Percentiles rank a stretch among this genome's conserved stretches.
phyloP scores from a whole-genome alignment of 2,329 filamentous ascomycete species.

The Colletotrichum sp. region DNA sequence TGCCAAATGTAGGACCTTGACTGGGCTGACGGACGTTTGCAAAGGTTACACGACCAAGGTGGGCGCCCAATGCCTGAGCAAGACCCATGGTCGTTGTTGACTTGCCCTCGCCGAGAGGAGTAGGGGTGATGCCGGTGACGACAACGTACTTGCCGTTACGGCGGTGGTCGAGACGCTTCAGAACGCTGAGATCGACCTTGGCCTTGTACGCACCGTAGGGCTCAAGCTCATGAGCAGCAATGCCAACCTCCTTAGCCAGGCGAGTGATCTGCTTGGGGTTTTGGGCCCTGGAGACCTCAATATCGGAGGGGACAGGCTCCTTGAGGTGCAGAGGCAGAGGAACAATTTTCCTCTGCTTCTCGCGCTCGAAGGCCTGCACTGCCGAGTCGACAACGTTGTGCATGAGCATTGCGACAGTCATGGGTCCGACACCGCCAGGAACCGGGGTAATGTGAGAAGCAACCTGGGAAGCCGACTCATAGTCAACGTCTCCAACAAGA shows the following conservation, averaged over 20 bases:
- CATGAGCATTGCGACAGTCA: constrained; percentile 98
- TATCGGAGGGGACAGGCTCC: constrained; percentile 91
- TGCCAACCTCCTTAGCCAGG: constrained; percentile 85
- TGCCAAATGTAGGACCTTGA: constrained; percentile 97
- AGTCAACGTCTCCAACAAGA: constrained; percentile 95
- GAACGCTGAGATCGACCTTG: constrained; percentile 83
- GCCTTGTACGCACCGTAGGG: constrained; percentile 95
- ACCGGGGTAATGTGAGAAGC: constrained; percentile 95
- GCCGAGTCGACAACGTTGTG: constrained; percentile 94
- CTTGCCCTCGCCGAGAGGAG: constrained; percentile 95
- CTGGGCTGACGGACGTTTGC: constrained; percentile 97
- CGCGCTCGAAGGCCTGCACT: constrained; percentile 78
- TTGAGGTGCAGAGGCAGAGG: constrained; percentile 84
- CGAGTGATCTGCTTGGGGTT: constrained; percentile 89
- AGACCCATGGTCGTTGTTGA: constrained; percentile 97
- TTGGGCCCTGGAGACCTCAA: constrained; percentile 87
- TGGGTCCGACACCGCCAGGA: constrained; percentile 94
- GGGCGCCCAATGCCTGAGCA: constrained; percentile 88
- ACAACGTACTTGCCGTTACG: constrained; percentile 89
- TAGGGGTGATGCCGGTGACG: constrained; percentile 95
- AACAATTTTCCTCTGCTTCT: constrained; percentile 78
- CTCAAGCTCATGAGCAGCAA: constrained; percentile 87
- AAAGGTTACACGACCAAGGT: constrained; percentile 86
- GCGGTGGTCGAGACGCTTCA: constrained; percentile 86
- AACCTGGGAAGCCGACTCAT: constrained; percentile 79